phyloP scores from a whole-genome alignment of 345 rosid species.

The Salix udensis region DNA sequence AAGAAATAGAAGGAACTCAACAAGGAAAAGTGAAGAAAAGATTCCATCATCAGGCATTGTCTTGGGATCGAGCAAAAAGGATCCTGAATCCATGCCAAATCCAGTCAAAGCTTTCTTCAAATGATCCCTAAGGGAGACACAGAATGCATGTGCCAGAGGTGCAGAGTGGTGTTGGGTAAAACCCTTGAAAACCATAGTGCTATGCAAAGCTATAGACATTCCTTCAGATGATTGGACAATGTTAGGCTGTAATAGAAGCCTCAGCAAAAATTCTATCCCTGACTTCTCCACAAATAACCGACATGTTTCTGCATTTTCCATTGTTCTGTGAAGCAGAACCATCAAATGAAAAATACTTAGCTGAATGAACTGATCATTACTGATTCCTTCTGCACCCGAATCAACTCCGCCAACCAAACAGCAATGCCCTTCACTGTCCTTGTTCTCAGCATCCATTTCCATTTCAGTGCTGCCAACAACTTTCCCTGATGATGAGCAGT shows the following conservation, averaged over 20 bases:
- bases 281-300: conserved; percentile 91
- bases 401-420: conserved; percentile 45
- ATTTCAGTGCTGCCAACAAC: conserved; percentile 55
- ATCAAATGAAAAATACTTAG: conserved; percentile 87
- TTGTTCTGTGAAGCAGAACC: conserved; percentile 88
- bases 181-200: conserved; percentile 96
- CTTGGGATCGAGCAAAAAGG: conserved; percentile 70
- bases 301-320: conserved; percentile 91
- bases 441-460: conserved; percentile 85
- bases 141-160: conserved; percentile 86
- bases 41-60: conserved; percentile 48
- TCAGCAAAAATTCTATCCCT: conserved; percentile 84
- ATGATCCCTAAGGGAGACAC: conserved; percentile 72
- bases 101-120: conserved; percentile 64
- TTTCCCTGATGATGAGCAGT: conserved; percentile 44
- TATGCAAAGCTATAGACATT: conserved; percentile 86
- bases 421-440: conserved; percentile 44
- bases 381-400: conserved; percentile 44
- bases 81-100: conserved; percentile 48
- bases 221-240: conserved; percentile 96
- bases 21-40: conserved; percentile 78
- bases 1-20: conserved; percentile 88
- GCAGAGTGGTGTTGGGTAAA: conserved; percentile 90
- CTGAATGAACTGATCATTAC: conserved; percentile 81
- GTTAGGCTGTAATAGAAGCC: conserved; percentile 76